phyloP scores from a whole-genome alignment of 2,329 filamentous ascomycete species.

The Cercospora beticola region DNA sequence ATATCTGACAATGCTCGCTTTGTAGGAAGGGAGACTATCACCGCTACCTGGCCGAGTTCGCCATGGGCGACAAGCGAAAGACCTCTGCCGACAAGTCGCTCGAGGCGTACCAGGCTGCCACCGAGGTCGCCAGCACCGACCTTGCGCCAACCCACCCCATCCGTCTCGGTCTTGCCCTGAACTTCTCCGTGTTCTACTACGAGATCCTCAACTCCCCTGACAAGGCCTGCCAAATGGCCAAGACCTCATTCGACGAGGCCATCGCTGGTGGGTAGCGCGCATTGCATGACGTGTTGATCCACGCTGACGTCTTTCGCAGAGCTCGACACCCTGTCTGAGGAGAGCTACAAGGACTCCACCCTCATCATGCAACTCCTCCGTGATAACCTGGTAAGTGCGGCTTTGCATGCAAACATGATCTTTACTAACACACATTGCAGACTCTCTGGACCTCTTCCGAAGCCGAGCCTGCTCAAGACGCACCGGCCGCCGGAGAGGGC shows the following conservation, averaged over 20 bases:
- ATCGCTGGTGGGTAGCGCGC: constrained; percentile 67
- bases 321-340: constrained; percentile 94
- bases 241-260: constrained; percentile 93
- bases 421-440: constrained; percentile 49
- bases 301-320: constrained; percentile 53
- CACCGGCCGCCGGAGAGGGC: constrained; percentile 46
- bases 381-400: constrained; percentile 75
- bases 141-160: constrained; percentile 90
- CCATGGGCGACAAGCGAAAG: constrained; percentile 92
- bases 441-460: constrained; percentile 99
- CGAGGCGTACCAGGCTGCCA: constrained; percentile 94
- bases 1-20: constrained; percentile 18
- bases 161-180: constrained; percentile 85
- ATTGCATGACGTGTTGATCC: neutral
- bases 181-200: constrained; percentile 99
- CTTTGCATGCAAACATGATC: constrained; percentile 1
- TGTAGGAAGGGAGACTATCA: constrained; percentile 98
- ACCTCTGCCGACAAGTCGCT: constrained; percentile 88
- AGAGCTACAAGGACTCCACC: constrained; percentile 99
- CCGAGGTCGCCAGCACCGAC: constrained; percentile 85
- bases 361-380: constrained; percentile 98
- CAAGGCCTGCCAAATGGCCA: constrained; percentile 95
- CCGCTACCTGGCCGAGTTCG: constrained; percentile 97
- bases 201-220: constrained; percentile 98
- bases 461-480: constrained; percentile 72